Evolutionary conservation across 2,329 filamentous ascomycete species (phyloP), one percentile per base, ranked within the genome.

Genomic region (Arthrocladium fulminans): DNA sequence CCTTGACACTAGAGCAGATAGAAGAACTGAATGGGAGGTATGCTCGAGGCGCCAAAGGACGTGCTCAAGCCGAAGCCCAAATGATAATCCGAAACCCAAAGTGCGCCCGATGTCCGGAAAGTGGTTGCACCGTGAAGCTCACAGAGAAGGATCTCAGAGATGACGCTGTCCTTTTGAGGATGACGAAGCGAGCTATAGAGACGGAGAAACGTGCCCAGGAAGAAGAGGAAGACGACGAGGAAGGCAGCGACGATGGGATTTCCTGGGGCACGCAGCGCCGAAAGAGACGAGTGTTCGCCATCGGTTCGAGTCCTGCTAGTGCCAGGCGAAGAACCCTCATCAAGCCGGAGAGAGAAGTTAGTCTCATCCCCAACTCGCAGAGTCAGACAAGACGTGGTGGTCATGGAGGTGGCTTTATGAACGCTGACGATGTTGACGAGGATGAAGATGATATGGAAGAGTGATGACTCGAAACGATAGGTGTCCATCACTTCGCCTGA

Each of bases 91-190:
- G 25, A 23, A 23, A 48, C 17, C 46, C 47, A 24, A 23, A 35
- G 23, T 9, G 24, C 5, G 32, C 32, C 10, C 20, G 30, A 17
- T 71, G 68, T 41, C 69, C 70, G 0, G 67, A 71, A 2, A n/a
- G 19, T 7, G 45, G 37, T n/a, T 73, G 71, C 42, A 63, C 61
- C 6, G 60, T 62, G 22, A 47, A 54, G 6, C 48, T 74, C 37
- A 65, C 65, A 3, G 51, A 59, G 13, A 57, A 54, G 4, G 66
- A 71, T 58, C 57, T 75, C 27, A 59, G 61, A 35, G 53, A 59
- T 8, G 68, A 74, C 54, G 58, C 63, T 1, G 65, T 67, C 8
- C 49, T 73, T 25, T 46, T 66, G 19, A 58, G 68, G 15, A 62
- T 65, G 24, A 64, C 71, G 23, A 60, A 63, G 15, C 61, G 69